Percentiles rank a stretch among this genome's conserved stretches.
Conservation (phyloP, 768 basidiomycete genomes). For the Astraeus odoratus region DNA sequence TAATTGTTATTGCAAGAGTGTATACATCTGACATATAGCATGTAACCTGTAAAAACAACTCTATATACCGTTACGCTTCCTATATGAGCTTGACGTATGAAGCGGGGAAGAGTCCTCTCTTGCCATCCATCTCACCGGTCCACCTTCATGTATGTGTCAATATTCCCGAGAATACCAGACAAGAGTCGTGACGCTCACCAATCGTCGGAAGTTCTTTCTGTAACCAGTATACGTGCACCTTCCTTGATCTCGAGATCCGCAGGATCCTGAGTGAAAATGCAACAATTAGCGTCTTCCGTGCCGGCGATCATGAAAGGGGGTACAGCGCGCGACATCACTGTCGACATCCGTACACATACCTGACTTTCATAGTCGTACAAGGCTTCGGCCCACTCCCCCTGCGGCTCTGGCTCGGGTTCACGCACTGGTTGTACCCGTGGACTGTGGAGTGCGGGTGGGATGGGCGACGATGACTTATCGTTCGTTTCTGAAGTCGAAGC, state of each 20-base stretch:
- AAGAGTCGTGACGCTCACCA: constrained; percentile 43
- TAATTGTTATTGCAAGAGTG: too few relatives aligned
- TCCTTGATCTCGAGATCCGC: constrained; percentile 58
- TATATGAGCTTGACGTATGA: constrained; percentile 60
- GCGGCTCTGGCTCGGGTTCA: constrained; percentile 24
- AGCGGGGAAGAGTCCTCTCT: constrained; percentile 61
- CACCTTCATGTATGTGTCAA: constrained; percentile 40
- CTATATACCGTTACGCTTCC: constrained; percentile 1
- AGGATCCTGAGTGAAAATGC: constrained; percentile 45
- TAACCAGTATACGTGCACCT: constrained; percentile 53
- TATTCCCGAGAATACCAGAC: background rate
- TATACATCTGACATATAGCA: too few relatives aligned
- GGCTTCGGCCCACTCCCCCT: constrained; percentile 73
- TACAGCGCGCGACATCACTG: background rate
- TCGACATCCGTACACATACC: constrained; percentile 28
- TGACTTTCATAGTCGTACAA: constrained; percentile 68
- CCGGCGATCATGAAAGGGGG: constrained; percentile 1
- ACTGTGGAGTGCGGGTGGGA: constrained; percentile 17
- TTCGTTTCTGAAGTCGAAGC: constrained; percentile 15
- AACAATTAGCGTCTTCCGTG: constrained; percentile 1
- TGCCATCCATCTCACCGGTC: constrained; percentile 57
- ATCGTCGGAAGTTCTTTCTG: constrained; percentile 64
- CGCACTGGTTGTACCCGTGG: constrained; percentile 2
- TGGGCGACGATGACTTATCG: constrained; percentile 10
- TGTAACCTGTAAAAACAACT: too few relatives aligned